Evolutionary conservation across 169 alveolate species (phyloP), one percentile per base, ranked within the genome.

Genomic region (Besnoitia besnoiti): DNA sequence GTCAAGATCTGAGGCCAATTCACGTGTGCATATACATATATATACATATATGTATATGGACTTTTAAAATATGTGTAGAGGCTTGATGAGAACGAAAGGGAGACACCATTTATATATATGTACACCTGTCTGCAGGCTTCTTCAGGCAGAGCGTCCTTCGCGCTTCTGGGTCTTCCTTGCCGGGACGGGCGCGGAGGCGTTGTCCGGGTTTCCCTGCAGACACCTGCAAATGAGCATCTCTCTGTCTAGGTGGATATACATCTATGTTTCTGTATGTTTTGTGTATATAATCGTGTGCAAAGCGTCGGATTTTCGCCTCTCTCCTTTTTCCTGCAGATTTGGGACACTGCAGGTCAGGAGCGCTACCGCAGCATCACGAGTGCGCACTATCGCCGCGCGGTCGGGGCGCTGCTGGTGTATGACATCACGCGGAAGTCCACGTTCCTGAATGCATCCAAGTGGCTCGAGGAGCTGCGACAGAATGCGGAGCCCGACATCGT

Each of bases 401-500:
- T 97, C 42, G 99, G 99, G 16, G 99, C 99, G 85, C 94, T 98
- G 90, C 92, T 98, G 92, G 99, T 98, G 30, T 99, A 98, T 94
- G 99, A 98, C 95, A 95, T 98, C 39, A 98, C 99, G 47, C 96
- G 97, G 82, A 97, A 98, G 85, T 95, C 95, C 40, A 92, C 89
- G 7, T 99, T 99, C 95, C 93, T 96, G 73, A 98, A 97, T 94
- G 97, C 98, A 85, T 93, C 98, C 40, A 97, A 96, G 95, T 95
- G 99, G 99, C 96, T 99, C 91, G 99, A 98, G 91, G 99, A 99
- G 94, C 96, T 99, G 62, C 96, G 99, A 91, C 98, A 97, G 91
- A 98, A 98, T 87, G 99, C 99, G 0, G 99, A 99, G 90, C 99
- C 99, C 24, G 99, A 99, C 93, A 98, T 99, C 73, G 99, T 99